Percentiles rank a stretch among this genome's conserved stretches.
Conservation (phyloP, 1,284 basidiomycete genomes). For the Ganoderma leucocontextum region DNA sequence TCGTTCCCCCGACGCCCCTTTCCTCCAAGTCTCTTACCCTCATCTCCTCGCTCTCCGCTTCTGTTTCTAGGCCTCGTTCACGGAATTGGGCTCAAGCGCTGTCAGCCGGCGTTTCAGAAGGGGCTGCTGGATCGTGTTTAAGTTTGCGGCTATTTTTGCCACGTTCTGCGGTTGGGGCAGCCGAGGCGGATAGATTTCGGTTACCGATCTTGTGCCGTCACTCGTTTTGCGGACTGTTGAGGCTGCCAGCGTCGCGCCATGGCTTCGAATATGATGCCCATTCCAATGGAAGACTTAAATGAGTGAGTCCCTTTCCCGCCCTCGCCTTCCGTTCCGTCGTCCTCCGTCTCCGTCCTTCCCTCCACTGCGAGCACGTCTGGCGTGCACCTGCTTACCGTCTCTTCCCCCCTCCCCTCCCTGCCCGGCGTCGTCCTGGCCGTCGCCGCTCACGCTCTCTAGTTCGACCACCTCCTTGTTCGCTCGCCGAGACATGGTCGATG, state of each 20-base stretch:
- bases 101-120: conserved; percentile 7
- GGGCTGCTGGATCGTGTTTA: neutral
- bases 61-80: neutral
- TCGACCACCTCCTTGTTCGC: conserved; percentile 1
- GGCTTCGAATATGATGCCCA: conserved; percentile 5
- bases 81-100: neutral
- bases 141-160: conserved; percentile 9
- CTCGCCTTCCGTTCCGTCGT: neutral
- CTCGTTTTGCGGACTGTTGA: neutral
- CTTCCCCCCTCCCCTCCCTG: neutral
- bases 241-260: conserved; percentile 2
- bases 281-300: conserved; percentile 10
- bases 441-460: neutral
- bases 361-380: neutral
- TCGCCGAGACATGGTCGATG: conserved; percentile 8
- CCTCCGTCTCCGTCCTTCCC: neutral
- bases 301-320: neutral
- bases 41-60: neutral
- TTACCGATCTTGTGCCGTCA: conserved; percentile 3
- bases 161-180: conserved; percentile 1
- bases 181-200: conserved; percentile 5
- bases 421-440: neutral
- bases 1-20: neutral
- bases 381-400: neutral
- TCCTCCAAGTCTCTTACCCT: neutral